A percentile compares a stretch with the other conserved stretches of the same genome.
Evolutionary conservation across 2,329 filamentous ascomycete species (phyloP).

Genomic region (Cryphonectria parasitica): DNA sequence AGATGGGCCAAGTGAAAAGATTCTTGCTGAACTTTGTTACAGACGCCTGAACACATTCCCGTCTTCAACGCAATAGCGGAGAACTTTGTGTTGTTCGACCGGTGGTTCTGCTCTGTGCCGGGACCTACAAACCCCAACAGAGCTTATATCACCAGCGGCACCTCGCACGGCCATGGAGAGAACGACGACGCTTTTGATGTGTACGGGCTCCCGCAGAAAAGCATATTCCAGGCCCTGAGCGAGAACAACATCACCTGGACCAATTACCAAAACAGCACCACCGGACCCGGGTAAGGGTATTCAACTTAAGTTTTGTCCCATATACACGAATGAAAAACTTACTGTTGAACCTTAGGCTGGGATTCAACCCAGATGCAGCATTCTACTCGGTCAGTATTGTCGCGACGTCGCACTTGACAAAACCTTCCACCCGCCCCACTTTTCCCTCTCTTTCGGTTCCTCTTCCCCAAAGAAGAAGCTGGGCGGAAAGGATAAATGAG

Average conservation of each 20-base stretch:
- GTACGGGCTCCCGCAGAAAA: slow-evolving; percentile 37
- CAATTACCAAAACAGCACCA: slow-evolving; percentile 50
- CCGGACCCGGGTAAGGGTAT: slow-evolving; percentile 34
- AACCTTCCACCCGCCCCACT: too few species aligned
- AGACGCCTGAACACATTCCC: slow-evolving; percentile 43
- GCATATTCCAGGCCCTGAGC: slow-evolving; percentile 47
- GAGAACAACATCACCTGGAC: slow-evolving; percentile 47
- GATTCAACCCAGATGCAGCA: slow-evolving; percentile 42
- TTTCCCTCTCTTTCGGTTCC: too few species aligned
- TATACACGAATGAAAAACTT: background rate
- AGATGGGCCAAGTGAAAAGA: too few species aligned
- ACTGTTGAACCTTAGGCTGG: slow-evolving; percentile 1
- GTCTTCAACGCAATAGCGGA: slow-evolving; percentile 45
- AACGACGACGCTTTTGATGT: slow-evolving; percentile 36
- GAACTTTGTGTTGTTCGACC: slow-evolving; percentile 49
- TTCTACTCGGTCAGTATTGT: slow-evolving; percentile 40
- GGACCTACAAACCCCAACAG: slow-evolving; percentile 49
- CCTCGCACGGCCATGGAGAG: slow-evolving; percentile 37
- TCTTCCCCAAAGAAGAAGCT: too few species aligned
- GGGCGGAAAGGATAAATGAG: background rate
- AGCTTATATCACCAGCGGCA: slow-evolving; percentile 37
- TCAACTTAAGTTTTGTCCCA: background rate
- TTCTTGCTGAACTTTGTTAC: background rate
- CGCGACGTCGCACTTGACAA: background rate
- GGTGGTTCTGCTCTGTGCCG: slow-evolving; percentile 40